Base-by-base conservation (phyloP, 2,329 filamentous ascomycete species). In the Verticillium klebahnii region DNA sequence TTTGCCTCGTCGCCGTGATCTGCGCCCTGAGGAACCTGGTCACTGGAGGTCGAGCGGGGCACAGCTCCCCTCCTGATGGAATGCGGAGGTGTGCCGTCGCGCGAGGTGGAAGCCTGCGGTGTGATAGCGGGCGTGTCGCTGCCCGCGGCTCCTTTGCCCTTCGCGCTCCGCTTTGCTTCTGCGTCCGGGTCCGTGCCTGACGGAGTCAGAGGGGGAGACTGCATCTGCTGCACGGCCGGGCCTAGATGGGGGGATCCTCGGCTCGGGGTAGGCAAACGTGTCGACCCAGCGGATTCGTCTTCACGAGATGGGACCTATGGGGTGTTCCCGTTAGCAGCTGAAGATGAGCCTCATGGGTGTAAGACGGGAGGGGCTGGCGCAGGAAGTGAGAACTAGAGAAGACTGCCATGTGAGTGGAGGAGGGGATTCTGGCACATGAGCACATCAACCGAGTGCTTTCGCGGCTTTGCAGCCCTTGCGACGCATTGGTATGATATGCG, bases 161-260 rank as follows among this genome's bases (percentile, higher is more conserved):
- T 74, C 68, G 67, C 69, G 69, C 69, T 60, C 12, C 59, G 36
- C 55, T 72, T 72, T 4, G 66, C 64, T n/a, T 74, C 72, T 25
- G 69, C 78, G 50, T 72, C 71, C 39, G 75, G 76, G 23, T 78
- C 78, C 54, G 92, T 94, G 59, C 88, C 93, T 60, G 92, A 88
- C 19, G 94, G 94, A 14, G 93, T 97, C 59, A 98, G 83, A 52
- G 93, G 93, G 67, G 94, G 94, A 12, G 93, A 96, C 68, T 94
- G 90, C 77, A 96, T 85, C 62, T 89, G 85, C 63, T 88, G 86
- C n/a, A 52, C 45, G 64, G 85, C 83, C 63, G 91, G 89, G 66
- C 88, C 90, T 50, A 86, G 79, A 71, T 82, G 83, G 34, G 89
- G 88, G 62, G 89, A 93, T 64, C 84, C 82, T 67, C 82, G 85